phyloP scores from a whole-genome alignment of 345 rosid genomes.

The Eucalyptus virginea region DNA sequence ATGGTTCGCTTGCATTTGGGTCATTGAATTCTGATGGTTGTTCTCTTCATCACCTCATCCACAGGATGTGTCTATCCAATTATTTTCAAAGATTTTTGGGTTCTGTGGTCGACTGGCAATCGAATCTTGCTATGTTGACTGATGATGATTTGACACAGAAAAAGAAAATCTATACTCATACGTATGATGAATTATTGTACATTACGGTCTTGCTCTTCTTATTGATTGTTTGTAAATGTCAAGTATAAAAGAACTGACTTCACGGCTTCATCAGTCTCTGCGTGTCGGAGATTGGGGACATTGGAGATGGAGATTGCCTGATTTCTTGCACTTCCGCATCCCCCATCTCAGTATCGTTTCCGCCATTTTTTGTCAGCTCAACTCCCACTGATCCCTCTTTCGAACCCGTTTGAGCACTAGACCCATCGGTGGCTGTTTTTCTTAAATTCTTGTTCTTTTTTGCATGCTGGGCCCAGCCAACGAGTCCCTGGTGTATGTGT shows the following conservation, averaged over 20 bases:
- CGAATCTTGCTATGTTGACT: neutral
- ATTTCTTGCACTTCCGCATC: neutral
- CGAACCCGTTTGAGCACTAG: neutral
- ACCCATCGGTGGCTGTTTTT: conserved; percentile 14
- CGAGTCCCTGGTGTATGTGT: conserved; percentile 42
- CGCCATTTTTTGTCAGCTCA: neutral
- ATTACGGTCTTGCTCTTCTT: neutral
- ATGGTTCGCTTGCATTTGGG: neutral
- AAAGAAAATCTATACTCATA: neutral
- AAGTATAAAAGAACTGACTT: neutral
- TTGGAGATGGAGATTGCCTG: neutral
- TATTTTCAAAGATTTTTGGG: neutral
- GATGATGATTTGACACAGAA: neutral
- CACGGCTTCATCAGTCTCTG: neutral
- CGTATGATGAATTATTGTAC: neutral
- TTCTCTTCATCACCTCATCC: neutral
- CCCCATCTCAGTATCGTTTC: neutral
- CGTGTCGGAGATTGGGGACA: neutral
- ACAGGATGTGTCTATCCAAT: neutral
- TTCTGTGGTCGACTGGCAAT: neutral
- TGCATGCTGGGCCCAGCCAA: conserved; percentile 69
- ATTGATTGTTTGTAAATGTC: neutral
- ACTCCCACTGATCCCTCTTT: neutral
- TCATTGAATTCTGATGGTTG: neutral
- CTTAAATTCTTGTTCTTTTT: conserved; percentile 30